Evolutionary conservation across 768 basidiomycete genomes (phyloP).

Genomic region (Epithele typhae): DNA sequence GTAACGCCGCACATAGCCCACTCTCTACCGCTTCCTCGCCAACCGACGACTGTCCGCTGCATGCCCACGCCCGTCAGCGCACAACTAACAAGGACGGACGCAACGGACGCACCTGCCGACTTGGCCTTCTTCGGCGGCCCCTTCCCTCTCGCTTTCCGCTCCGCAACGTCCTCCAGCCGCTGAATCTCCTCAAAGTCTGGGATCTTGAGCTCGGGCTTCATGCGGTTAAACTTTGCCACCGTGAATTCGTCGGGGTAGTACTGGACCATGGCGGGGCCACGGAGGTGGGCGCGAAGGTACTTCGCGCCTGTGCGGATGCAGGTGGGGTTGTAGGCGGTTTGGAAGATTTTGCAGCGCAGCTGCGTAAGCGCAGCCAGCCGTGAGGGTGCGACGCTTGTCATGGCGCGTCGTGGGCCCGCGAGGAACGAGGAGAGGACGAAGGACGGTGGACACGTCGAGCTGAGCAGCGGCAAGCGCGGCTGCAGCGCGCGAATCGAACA

Average conservation of each 20-base stretch:
- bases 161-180: constrained; percentile 63
- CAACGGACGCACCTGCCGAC: constrained; percentile 56
- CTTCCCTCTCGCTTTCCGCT: constrained; percentile 72
- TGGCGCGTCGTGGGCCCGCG: background rate
- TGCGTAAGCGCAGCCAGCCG: constrained; percentile 58
- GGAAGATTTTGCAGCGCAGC: constrained; percentile 72
- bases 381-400: constrained; percentile 38
- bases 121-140: constrained; percentile 81
- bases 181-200: constrained; percentile 65
- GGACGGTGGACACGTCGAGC: too few relatives aligned
- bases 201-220: constrained; percentile 33
- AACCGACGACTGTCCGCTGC: constrained; percentile 47
- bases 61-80: background rate
- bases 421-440: too few relatives aligned
- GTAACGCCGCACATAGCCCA: background rate
- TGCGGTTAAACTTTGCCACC: constrained; percentile 50
- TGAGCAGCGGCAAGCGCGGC: too few relatives aligned
- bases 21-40: constrained; percentile 36
- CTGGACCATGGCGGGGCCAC: constrained; percentile 79
- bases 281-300: constrained; percentile 77
- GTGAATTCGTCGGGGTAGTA: constrained; percentile 74
- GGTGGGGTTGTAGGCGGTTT: constrained; percentile 85
- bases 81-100: background rate
- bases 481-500: too few relatives aligned
- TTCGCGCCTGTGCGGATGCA: constrained; percentile 84